Evolutionary conservation across 495 filamentous ascomycete species (phyloP).

Genomic region (Podospora pseudoanserina): DNA sequence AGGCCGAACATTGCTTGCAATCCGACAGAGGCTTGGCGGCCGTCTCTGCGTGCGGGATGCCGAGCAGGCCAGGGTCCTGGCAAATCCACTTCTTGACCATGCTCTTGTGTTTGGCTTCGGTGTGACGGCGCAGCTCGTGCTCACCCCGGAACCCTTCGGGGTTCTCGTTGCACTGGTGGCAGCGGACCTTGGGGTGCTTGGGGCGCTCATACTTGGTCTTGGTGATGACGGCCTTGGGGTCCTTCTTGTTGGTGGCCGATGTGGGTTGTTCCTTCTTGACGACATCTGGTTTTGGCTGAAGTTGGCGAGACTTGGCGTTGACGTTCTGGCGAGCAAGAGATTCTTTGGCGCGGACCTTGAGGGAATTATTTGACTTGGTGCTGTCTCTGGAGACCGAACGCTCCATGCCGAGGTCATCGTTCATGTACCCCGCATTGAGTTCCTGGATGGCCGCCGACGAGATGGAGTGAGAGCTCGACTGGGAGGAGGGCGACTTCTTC

Average conservation of each 20-base stretch:
- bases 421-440: neutral
- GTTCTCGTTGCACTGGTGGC: slow-evolving; percentile 67
- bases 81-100: slow-evolving; percentile 79
- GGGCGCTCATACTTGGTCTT: slow-evolving; percentile 71
- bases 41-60: slow-evolving; percentile 39
- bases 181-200: slow-evolving; percentile 71
- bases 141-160: slow-evolving; percentile 89
- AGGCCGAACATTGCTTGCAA: slow-evolving; percentile 78
- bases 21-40: slow-evolving; percentile 66
- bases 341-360: slow-evolving; percentile 44
- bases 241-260: slow-evolving; percentile 29
- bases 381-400: slow-evolving; percentile 44
- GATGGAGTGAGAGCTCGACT: slow-evolving; percentile 23
- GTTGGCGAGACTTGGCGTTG: slow-evolving; percentile 32
- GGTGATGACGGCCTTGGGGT: slow-evolving; percentile 55
- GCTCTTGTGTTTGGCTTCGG: slow-evolving; percentile 71
- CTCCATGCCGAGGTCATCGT: slow-evolving; percentile 35
- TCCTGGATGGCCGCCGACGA: slow-evolving; percentile 13
- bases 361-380: slow-evolving; percentile 39
- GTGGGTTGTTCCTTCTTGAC: slow-evolving; percentile 18
- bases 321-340: slow-evolving; percentile 34
- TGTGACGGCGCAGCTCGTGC: slow-evolving; percentile 86
- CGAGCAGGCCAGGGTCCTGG: slow-evolving; percentile 36
- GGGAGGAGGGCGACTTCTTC: slow-evolving; percentile 38
- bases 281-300: slow-evolving; percentile 40